Evolutionary conservation across 1,139 yeast genomes (phyloP).

Genomic region (Saccharomyces hybrid): DNA sequence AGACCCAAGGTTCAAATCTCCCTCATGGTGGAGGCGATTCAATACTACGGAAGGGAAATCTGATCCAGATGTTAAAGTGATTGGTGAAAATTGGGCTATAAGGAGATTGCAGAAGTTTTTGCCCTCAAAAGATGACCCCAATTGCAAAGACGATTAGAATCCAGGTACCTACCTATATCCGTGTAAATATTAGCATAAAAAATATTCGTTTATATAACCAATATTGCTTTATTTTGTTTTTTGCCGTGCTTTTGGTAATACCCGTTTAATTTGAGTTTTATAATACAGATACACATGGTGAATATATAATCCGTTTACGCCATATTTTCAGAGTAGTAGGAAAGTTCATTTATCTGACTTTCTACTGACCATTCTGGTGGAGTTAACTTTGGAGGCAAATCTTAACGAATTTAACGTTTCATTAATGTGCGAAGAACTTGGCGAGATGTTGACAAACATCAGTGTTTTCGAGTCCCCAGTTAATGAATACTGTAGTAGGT

Average conservation of each 20-base stretch:
- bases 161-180: not conserved
- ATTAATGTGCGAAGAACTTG: constrained; percentile 50
- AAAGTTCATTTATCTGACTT: not conserved
- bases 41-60: constrained; percentile 58
- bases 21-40: constrained; percentile 64
- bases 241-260: not conserved
- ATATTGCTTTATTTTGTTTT: not conserved
- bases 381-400: constrained; percentile 79
- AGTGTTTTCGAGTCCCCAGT: constrained; percentile 83
- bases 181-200: not conserved
- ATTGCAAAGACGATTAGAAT: not conserved
- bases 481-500: constrained; percentile 73
- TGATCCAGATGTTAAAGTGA: constrained; percentile 59
- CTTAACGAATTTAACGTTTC: constrained; percentile 82
- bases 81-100: constrained; percentile 77
- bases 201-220: not conserved
- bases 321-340: not conserved
- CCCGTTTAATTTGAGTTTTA: not conserved
- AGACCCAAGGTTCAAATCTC: constrained; percentile 55
- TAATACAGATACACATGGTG: not conserved
- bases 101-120: constrained; percentile 56
- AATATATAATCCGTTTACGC: not conserved
- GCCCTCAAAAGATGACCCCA: constrained; percentile 21
- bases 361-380: constrained; percentile 37
- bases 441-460: constrained; percentile 89